Evolutionary conservation across 345 rosid species (phyloP).

Genomic region (Citrus australasica): DNA sequence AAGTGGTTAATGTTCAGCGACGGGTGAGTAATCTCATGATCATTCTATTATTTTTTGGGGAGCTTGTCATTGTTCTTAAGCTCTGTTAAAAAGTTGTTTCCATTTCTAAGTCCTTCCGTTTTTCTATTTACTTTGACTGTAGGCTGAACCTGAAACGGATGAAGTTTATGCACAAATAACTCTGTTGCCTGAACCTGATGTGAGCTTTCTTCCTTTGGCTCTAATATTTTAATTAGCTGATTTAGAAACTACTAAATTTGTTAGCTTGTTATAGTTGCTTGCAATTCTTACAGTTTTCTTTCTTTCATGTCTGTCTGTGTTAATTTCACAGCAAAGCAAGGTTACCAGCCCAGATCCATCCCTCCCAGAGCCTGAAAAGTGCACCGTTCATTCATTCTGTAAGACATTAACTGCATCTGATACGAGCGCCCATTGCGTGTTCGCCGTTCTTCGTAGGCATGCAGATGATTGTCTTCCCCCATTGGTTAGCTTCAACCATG

Average conservation of each 20-base stretch:
- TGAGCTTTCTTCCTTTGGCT: slow-evolving; percentile 25
- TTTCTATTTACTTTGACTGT: slow-evolving; percentile 23
- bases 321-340: slow-evolving; percentile 53
- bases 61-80: neutral
- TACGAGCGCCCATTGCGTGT: slow-evolving; percentile 98
- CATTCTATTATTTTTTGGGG: neutral
- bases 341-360: slow-evolving; percentile 60
- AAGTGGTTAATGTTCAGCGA: slow-evolving; percentile 87
- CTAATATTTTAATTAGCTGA: slow-evolving; percentile 6
- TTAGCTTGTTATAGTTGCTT: neutral
- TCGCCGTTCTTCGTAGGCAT: slow-evolving; percentile 94
- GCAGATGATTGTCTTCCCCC: slow-evolving; percentile 99
- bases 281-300: neutral
- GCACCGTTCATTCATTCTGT: slow-evolving; percentile 80
- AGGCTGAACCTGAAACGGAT: slow-evolving; percentile 94
- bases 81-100: neutral
- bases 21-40: slow-evolving; percentile 45
- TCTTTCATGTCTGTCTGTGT: neutral
- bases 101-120: slow-evolving; percentile 8
- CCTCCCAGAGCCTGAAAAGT: slow-evolving; percentile 77
- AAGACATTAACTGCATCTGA: slow-evolving; percentile 99
- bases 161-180: slow-evolving; percentile 94
- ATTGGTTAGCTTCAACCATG: slow-evolving; percentile 51
- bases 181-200: slow-evolving; percentile 70
- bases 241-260: neutral